Evolutionary conservation across 2,329 filamentous ascomycete species (phyloP), one percentile per base, ranked within the genome.

Genomic region (Pseudogymnoascus sp.): DNA sequence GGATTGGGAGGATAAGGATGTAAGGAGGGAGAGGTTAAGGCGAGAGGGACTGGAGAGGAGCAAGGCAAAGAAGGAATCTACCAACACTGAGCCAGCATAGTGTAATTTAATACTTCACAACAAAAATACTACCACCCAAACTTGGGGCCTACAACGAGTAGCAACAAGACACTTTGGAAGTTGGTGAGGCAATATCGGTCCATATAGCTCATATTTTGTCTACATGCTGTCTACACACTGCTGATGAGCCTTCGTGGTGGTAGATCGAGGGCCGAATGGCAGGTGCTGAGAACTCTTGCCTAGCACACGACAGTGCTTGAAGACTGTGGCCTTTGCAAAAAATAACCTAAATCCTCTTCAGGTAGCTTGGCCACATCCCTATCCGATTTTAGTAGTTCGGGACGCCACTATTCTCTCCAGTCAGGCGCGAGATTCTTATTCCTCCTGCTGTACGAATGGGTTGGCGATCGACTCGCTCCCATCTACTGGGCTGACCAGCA

Each of bases 401-500:
- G 50, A 35, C 28, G 50, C 28, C 50, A 56, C 50, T 31, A 21
- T 56, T 56, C 25, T 56, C 28, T 56, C 50, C 16, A 35, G 50
- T 56, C 35, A 60, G 38, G 35, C 59, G 12, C 21, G 25, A 40
- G 59, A 50, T 63, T 75, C 76, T 81, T 85, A 71, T 68, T 91
- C 88, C 59, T 91, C 88, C 23, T 83, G 80, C 72, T 91, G 86
- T 62, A 89, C 80, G 73, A 97, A 99, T 0, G 94, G 94, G 75
- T 99, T 99, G 70, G 89, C 85, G 71, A 99, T 99, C 77, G 93
- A 88, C 77, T 97, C 92, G 77, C 91, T 97, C 63, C 94, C 94
- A 73, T 97, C 92, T 61, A 94, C 83, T 3, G 94, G 94, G 66
- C 91, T 94, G 73, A 99, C 91, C 66, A 96, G 84, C 40, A 97